These are phyloP conservation scores for Diplodia sapinea DNA, from an alignment of 2,329 filamentous ascomycete species.

Conservation along the genomic window DNA sequence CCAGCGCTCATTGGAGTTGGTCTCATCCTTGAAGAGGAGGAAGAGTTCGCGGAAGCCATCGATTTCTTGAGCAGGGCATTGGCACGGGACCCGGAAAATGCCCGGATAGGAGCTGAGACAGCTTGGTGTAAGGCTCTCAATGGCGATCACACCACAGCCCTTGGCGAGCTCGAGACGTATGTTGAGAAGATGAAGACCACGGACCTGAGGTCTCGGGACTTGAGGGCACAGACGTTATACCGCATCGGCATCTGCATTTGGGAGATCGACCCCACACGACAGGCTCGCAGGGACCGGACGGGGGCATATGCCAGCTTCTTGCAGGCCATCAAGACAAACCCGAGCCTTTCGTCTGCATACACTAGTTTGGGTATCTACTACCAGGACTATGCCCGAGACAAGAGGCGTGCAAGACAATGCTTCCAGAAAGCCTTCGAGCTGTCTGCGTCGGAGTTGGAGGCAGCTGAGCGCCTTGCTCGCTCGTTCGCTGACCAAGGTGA, in stretches of 20 bases:
- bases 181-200: constrained; percentile 69
- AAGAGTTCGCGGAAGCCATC: constrained; percentile 82
- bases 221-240: constrained; percentile 86
- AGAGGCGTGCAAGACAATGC: constrained; percentile 83
- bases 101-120: constrained; percentile 81
- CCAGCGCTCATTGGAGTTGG: constrained; percentile 87
- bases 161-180: constrained; percentile 72
- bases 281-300: constrained; percentile 77
- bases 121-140: constrained; percentile 90
- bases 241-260: constrained; percentile 86
- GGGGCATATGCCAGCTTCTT: constrained; percentile 86
- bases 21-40: constrained; percentile 89
- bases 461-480: constrained; percentile 83
- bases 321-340: constrained; percentile 80
- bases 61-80: constrained; percentile 80
- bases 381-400: constrained; percentile 86
- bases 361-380: constrained; percentile 91
- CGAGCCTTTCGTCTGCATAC: constrained; percentile 88
- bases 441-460: constrained; percentile 82
- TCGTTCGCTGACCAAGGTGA: constrained; percentile 89
- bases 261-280: constrained; percentile 76
- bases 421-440: constrained; percentile 97
- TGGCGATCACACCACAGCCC: constrained; percentile 73
- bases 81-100: constrained; percentile 72
- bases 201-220: constrained; percentile 65